Base-by-base conservation (phyloP, 2,329 filamentous ascomycete genomes). In the Colletotrichum eremochloae region DNA sequence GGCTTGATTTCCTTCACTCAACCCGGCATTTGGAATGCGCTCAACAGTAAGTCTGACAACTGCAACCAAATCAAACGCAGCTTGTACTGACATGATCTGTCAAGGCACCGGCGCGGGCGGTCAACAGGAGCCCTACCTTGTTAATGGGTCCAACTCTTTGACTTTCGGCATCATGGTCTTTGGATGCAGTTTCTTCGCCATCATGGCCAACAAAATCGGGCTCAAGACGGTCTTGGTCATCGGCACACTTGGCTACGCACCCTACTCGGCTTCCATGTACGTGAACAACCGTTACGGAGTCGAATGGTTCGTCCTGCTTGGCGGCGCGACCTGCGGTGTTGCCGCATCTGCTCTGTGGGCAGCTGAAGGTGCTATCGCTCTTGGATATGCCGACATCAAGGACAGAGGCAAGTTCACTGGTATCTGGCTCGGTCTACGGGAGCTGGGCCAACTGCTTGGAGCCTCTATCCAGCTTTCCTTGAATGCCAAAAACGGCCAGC, bases 141-240 rank as follows among this genome's bases (percentile, higher is more conserved):
- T 94, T 60, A 94, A 93, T 75, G 86, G 89, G 0, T 90, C 90
- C 15, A 94, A 94, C 75, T 89, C 92, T 0, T 80, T 94, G 44
- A 93, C 91, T 0, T 94, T 94, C 76, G 84, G 81, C 3, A 83
- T 87, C 74, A 86, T 87, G 84, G 81, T 84, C 8, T 83, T 85
- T 31, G 80, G 80, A 2, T 84, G 83, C 68, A 81, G 81, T 1
- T 67, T 84, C 20, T 84, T 83, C 44, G 79, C 80, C 20, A 77
- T 84, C 42, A 76, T 84, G 2, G 80, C 80, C 60, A 84, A 84
- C 75, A 79, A 79, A 53, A 82, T 78, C 12, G 78, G 78, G 0
- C 74, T 80, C 2, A 82, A 82, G 53, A 79, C 76, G 18, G 80
- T 82, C 0, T 76, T 86, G 1, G 76, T 85, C 11, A 78, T 85